phyloP scores from a whole-genome alignment of 306 rosid genomes.

The Erythrophleum fordii region DNA sequence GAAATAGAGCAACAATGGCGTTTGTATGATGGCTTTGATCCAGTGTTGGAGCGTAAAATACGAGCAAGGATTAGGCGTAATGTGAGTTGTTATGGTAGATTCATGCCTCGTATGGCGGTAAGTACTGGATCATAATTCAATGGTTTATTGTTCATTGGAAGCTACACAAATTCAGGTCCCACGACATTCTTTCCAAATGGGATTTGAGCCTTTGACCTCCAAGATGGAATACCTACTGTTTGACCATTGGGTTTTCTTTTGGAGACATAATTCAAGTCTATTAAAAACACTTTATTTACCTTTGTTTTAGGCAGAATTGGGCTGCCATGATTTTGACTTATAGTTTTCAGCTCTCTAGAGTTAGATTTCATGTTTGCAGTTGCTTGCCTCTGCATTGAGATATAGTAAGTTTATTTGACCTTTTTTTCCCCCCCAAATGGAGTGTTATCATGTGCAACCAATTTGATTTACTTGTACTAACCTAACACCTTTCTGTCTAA shows the following conservation, averaged over 20 bases:
- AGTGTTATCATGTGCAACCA: neutral
- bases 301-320: constrained; percentile 22
- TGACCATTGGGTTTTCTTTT: neutral
- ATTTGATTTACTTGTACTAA: neutral
- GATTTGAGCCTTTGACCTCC: neutral
- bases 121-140: constrained; percentile 43
- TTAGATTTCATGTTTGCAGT: constrained; percentile 30
- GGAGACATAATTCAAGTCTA: neutral
- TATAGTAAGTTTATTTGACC: constrained; percentile 26
- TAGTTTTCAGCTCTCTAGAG: constrained; percentile 39
- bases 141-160: constrained; percentile 6
- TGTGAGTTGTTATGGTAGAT: constrained; percentile 98
- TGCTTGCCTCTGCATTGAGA: constrained; percentile 14
- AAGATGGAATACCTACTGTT: neutral
- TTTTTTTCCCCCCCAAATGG: neutral
- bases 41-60: constrained; percentile 90
- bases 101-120: constrained; percentile 96
- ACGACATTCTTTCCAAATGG: neutral
- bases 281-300: constrained; percentile 7
- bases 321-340: constrained; percentile 30
- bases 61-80: constrained; percentile 96
- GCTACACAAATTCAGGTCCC: neutral
- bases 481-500: constrained; percentile 19
- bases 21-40: constrained; percentile 96
- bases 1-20: constrained; percentile 99